These are phyloP conservation scores for Phytophthora litchii DNA, from an alignment of 352 stramenopile genomes.

Conservation along the genomic window DNA sequence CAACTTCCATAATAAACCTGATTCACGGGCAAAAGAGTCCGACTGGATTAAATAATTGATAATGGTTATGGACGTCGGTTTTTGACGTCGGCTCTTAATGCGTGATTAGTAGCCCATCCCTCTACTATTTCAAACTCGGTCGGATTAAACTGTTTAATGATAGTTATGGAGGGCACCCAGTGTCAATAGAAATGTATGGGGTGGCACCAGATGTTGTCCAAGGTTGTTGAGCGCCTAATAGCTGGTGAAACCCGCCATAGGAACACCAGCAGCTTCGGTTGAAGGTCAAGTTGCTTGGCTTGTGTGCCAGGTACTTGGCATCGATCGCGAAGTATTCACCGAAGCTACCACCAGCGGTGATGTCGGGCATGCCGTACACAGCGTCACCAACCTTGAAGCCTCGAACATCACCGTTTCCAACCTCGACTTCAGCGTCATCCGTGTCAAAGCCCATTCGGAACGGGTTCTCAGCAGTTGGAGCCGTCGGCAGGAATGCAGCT, in stretches of 20 bases:
- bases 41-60: too few relatives aligned
- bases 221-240: constrained; percentile 35
- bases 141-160: too few relatives aligned
- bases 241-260: constrained; percentile 37
- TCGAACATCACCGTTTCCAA: constrained; percentile 18
- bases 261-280: constrained; percentile 38
- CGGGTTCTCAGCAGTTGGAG: constrained; percentile 12
- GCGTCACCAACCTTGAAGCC: constrained; percentile 29
- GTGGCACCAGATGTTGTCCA: constrained; percentile 21
- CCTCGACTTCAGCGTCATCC: constrained; percentile 23
- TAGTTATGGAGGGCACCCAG: too few relatives aligned
- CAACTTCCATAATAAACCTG: too few relatives aligned
- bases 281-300: constrained; percentile 50
- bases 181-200: too few relatives aligned
- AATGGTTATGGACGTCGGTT: too few relatives aligned
- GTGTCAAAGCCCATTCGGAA: constrained; percentile 31
- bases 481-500: constrained; percentile 11
- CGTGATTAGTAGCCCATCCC: too few relatives aligned
- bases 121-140: too few relatives aligned
- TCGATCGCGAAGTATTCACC: constrained; percentile 41
- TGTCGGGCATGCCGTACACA: constrained; percentile 18
- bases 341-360: constrained; percentile 26
- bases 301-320: constrained; percentile 37
- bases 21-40: too few relatives aligned
- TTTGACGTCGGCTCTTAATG: too few relatives aligned